These are phyloP conservation scores for Sarocladiaceae sp. DNA, from an alignment of 2,329 filamentous ascomycete genomes.

Conservation along the genomic window DNA sequence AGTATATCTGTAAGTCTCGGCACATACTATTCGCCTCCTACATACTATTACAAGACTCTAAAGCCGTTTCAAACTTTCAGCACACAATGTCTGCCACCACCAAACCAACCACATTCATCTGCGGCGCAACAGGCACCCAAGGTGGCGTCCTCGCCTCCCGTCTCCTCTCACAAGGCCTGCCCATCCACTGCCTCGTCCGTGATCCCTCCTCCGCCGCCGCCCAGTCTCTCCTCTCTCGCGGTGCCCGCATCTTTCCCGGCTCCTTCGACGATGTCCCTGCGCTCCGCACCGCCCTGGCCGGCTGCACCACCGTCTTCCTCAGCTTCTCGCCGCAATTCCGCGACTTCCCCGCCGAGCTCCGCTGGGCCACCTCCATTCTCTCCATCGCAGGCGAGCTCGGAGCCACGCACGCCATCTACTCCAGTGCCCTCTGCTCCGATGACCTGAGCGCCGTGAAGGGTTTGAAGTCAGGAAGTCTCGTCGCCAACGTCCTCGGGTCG, in stretches of 20 bases:
- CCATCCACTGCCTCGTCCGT: slow-evolving; percentile 29
- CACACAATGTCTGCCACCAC: slow-evolving; percentile 20
- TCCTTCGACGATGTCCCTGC: slow-evolving; percentile 25
- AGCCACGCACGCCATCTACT: slow-evolving; percentile 31
- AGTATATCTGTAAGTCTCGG: no score
- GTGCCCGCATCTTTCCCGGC: slow-evolving; percentile 26
- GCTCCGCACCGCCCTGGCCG: slow-evolving; percentile 22
- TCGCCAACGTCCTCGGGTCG: slow-evolving; percentile 23
- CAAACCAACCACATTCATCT: slow-evolving; percentile 31
- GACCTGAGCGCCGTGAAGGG: slow-evolving; percentile 19
- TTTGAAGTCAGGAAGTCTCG: slow-evolving; percentile 21
- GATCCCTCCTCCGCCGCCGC: slow-evolving; percentile 22
- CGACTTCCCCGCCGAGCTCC: slow-evolving; percentile 22
- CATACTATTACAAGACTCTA: slow-evolving; percentile 14
- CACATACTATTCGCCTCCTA: neutral
- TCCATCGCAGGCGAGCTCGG: slow-evolving; percentile 30
- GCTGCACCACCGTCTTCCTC: slow-evolving; percentile 27
- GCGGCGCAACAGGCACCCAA: slow-evolving; percentile 32
- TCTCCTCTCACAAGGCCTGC: slow-evolving; percentile 24
- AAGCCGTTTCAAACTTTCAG: no score
- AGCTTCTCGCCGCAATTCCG: slow-evolving; percentile 25
- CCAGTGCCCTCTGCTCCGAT: slow-evolving; percentile 24
- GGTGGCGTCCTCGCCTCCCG: slow-evolving; percentile 28
- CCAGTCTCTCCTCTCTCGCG: slow-evolving; percentile 21
- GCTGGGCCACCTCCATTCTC: slow-evolving; percentile 25